Base-by-base conservation (phyloP, 192 early-diverging fungal genomes). In the Entomortierella parvispora region DNA sequence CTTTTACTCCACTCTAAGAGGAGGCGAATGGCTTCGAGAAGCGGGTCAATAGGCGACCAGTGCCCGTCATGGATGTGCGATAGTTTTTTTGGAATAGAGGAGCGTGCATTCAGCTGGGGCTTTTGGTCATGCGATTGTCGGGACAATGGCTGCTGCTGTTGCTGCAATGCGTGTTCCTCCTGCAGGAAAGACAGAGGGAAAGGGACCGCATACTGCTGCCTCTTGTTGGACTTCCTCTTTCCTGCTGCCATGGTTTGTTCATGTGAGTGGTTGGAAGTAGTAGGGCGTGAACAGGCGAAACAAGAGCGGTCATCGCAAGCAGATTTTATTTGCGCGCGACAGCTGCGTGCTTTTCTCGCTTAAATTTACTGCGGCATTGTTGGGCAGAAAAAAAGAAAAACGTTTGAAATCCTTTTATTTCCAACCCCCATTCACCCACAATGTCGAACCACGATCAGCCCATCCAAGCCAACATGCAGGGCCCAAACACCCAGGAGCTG, bases 121-220 rank as follows among this genome's bases (percentile, higher is more conserved):
- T n/a, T n/a, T 56, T 56, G 6, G 15, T 37, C 31, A 40, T 49
- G 22, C 22, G 6, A 5, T 22, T 18, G 4, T 20, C 47, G 18
- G 4, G 47, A 5, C 22, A 31, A 18, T 57, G 25, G 51, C 50
- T 46, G 50, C 15, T 55, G 54, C 4, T 62, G 25, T 11, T 34
- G 47, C 26, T 1, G 48, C 6, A 26, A 52, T 28, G 20, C n/a
- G 34, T 28, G 45, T 2, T 63, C 32, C 10, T 60, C n/a, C 43
- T 62, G 64, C 2, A 76, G 65, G 20, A 49, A 61, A 12, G 50
- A 58, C 9, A 67, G 37, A 20, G 71, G 71, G 31, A 76, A 62
- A 47, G 64, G 58, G 7, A 45, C 56, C 8, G 58, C 64, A 33
- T 76, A 76, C 20, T 48, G 58, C 12, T 61, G 58, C 20, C 26